phyloP scores from a whole-genome alignment of 306 rosid species.

The Phaseolus lunatus region DNA sequence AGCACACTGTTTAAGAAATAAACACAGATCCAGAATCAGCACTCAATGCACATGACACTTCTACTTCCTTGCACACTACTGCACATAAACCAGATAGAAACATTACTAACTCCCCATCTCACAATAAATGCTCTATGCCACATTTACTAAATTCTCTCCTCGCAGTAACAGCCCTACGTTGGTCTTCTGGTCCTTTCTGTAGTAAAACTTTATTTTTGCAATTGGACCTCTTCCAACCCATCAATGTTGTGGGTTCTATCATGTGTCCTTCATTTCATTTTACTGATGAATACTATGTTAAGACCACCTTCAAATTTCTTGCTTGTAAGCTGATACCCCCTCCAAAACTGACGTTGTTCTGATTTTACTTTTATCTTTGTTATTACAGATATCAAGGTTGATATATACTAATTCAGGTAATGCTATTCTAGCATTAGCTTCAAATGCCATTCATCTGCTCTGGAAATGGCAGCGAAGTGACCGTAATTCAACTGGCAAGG shows the following conservation, averaged over 20 bases:
- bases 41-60: neutral
- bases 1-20: neutral
- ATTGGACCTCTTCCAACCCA: neutral
- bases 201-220: neutral
- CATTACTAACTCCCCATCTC: neutral
- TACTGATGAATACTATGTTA: neutral
- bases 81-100: neutral
- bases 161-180: neutral
- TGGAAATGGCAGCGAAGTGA: conserved; percentile 94
- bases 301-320: conserved; percentile 10
- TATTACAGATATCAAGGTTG: conserved; percentile 81
- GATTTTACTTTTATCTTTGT: conserved; percentile 43
- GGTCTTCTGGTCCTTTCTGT: neutral
- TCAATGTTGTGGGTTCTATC: neutral
- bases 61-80: neutral
- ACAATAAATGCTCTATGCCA: neutral
- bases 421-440: conserved; percentile 87
- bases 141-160: neutral
- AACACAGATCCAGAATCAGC: neutral
- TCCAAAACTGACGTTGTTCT: conserved; percentile 30
- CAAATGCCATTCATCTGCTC: conserved; percentile 90
- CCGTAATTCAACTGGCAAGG: conserved; percentile 79
- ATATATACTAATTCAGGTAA: conserved; percentile 91
- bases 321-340: conserved; percentile 16
- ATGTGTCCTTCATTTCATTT: neutral